Base-by-base conservation (phyloP, 257 asterid species). In the Solanum infundibuliforme region DNA sequence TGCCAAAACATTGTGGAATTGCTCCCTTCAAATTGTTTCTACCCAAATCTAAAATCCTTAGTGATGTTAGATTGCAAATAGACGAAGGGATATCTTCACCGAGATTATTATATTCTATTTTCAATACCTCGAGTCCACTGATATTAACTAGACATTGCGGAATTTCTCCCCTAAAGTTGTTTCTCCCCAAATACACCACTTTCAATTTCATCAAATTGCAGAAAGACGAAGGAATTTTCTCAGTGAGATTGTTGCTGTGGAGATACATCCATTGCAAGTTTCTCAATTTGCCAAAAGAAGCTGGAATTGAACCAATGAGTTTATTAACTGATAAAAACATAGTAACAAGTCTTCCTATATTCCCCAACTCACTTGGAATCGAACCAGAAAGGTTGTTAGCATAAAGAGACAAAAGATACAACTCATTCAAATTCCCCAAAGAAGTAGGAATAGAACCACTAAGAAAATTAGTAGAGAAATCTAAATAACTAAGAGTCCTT, bases 171-270 rank as follows among this genome's bases (percentile, higher is more conserved):
- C 34, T 66, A 60, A 84, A 69, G 21, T 35, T 60, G 27, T 88
- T 88, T 66, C 66, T 60, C 7, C 86, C 52, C 60, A 77, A 31
- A 76, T 76, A 85, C 21, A 88, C 38, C 48, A 76, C 85, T 71
- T 71, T 1, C 41, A 71, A 16, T 71, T 23, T 16, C 18, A 14
- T 71, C n/a, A 32, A 71, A 71, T 71, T 16, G 6, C 79, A 71
- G 13, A 71, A 14, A 71, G 25, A 31, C 1, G 41, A 32, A 71
- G 77, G 87, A 71, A 88, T 83, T 58, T 71, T 23, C 14, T 82
- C 85, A 69, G 87, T 82, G 39, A 83, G 48, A 58, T 88, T 87
- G 27, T 89, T 71, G 7, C 0, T 31, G 8, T 32, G n/a, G 77
- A 32, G 77, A 31, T 7, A 71, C 13, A 71, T 3, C 34, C 8